These are phyloP conservation scores for Biscogniauxia sp. DNA, from an alignment of 2,329 filamentous ascomycete species.

Conservation along the genomic window DNA sequence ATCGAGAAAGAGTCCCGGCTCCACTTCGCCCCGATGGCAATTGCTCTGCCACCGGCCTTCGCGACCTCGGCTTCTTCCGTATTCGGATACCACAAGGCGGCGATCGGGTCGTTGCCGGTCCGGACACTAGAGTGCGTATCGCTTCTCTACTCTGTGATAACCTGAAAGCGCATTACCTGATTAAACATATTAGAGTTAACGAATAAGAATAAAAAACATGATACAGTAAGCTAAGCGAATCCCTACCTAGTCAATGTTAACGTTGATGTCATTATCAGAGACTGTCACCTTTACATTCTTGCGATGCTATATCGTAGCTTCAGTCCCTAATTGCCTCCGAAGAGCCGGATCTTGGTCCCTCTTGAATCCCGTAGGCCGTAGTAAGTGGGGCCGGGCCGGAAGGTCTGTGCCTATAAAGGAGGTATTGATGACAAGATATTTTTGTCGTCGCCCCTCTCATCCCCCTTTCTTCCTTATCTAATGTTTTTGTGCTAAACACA, in stretches of 20 bases:
- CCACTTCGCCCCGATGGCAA: not conserved
- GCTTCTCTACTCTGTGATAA: not conserved
- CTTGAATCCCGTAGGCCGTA: too few relatives aligned
- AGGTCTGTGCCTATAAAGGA: too few relatives aligned
- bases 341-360: too few relatives aligned
- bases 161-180: not conserved
- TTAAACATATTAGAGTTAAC: not conserved
- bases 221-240: not conserved
- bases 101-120: not conserved
- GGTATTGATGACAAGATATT: too few relatives aligned
- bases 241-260: not conserved
- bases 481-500: too few relatives aligned
- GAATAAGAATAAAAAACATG: not conserved
- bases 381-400: too few relatives aligned
- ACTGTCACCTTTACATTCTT: not conserved
- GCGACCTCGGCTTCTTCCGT: not conserved
- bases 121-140: not conserved
- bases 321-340: too few relatives aligned
- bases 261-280: not conserved
- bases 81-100: not conserved
- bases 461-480: too few relatives aligned
- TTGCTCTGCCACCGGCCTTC: not conserved
- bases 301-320: not conserved
- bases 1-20: not conserved
- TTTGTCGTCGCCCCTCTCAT: too few relatives aligned